These are phyloP conservation scores for Alloteropsis semialata DNA, from an alignment of 176 grass and related monocot genomes.

Conservation along the genomic window DNA sequence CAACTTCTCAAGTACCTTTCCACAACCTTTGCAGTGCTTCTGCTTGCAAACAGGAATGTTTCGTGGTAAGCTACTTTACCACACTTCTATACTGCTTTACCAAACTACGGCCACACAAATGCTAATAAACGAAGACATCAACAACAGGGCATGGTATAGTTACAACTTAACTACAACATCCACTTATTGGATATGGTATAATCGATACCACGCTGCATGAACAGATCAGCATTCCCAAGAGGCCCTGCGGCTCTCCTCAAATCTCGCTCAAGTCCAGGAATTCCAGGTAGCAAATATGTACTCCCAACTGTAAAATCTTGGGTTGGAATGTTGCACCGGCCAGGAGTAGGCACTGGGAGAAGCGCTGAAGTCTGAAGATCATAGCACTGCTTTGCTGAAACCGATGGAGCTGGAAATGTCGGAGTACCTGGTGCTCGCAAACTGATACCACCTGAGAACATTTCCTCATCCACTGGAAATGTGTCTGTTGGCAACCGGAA, in stretches of 20 bases:
- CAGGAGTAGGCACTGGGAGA: constrained; percentile 26
- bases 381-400: not conserved
- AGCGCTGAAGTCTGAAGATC: constrained; percentile 12
- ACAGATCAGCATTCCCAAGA: constrained; percentile 30
- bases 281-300: not conserved
- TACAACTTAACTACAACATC: constrained; percentile 43
- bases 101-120: not conserved
- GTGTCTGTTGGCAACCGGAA: constrained; percentile 78
- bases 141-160: not conserved
- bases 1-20: constrained; percentile 2
- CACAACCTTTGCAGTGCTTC: not conserved
- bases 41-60: not conserved
- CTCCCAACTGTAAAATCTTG: constrained; percentile 11
- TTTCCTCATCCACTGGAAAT: constrained; percentile 31
- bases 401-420: not conserved
- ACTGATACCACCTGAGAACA: not conserved
- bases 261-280: constrained; percentile 19
- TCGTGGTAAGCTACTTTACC: too few species aligned
- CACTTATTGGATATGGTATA: constrained; percentile 31
- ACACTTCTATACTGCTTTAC: not conserved
- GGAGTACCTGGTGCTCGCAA: not conserved
- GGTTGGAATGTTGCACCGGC: constrained; percentile 26
- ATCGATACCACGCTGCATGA: constrained; percentile 52
- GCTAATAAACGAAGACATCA: not conserved
- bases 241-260: not conserved